These are phyloP conservation scores for Epichloe amarillans DNA, from an alignment of 2,329 filamentous ascomycete species.

Conservation along the genomic window DNA sequence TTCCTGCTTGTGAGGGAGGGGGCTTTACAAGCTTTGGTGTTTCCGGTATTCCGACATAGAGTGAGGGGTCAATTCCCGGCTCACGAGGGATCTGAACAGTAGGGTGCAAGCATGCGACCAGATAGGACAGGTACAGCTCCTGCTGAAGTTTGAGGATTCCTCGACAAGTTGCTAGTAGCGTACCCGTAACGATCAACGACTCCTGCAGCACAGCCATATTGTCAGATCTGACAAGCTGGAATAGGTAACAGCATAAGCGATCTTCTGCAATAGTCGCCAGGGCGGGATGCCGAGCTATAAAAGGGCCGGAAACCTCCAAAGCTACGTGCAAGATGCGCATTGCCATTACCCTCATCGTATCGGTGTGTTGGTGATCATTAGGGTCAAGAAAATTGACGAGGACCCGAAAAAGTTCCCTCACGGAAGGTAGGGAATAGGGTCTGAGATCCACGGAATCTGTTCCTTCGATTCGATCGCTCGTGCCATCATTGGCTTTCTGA, in stretches of 20 bases:
- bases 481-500: not conserved
- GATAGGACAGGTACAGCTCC: conserved; percentile 86
- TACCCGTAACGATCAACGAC: conserved; percentile 82
- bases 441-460: conserved; percentile 48
- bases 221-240: conserved; percentile 90
- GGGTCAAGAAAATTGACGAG: conserved; percentile 89
- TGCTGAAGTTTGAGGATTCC: conserved; percentile 89
- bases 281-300: conserved; percentile 83
- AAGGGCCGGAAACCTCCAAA: conserved; percentile 87
- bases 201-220: conserved; percentile 93
- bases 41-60: conserved; percentile 90
- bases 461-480: conserved; percentile 24
- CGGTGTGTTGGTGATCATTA: conserved; percentile 81
- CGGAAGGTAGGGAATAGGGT: conserved; percentile 88
- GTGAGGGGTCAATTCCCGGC: conserved; percentile 72
- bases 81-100: conserved; percentile 90
- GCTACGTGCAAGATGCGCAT: conserved; percentile 94
- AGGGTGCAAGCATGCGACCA: conserved; percentile 87
- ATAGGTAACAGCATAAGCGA: conserved; percentile 82
- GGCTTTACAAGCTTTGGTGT: conserved; percentile 78
- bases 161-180: conserved; percentile 78
- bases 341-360: conserved; percentile 95
- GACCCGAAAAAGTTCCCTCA: conserved; percentile 86
- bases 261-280: conserved; percentile 82
- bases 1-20: conserved; percentile 56